phyloP scores from a whole-genome alignment of 176 grass and related monocot genomes.

The Oryza meyeriana region DNA sequence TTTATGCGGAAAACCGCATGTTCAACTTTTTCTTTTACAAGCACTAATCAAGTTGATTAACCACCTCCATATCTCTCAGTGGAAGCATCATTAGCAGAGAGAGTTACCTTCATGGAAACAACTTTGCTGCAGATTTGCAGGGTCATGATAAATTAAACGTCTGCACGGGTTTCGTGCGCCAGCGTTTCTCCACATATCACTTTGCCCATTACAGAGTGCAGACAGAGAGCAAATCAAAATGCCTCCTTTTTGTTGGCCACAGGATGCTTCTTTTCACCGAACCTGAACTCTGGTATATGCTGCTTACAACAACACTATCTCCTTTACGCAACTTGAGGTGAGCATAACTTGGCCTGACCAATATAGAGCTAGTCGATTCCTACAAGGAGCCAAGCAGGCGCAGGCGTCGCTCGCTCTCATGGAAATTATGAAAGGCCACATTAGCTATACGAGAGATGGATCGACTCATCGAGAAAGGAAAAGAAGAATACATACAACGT shows the following conservation, averaged over 20 bases:
- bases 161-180: constrained; percentile 29
- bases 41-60: constrained; percentile 17
- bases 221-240: background rate
- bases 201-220: background rate
- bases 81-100: background rate
- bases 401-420: background rate
- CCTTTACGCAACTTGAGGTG: background rate
- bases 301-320: background rate
- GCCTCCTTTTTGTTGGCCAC: background rate
- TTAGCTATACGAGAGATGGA: background rate
- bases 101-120: constrained; percentile 20
- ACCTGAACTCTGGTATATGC: background rate
- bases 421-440: constrained; percentile 4
- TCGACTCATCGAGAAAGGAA: constrained; percentile 5
- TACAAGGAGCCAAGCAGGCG: constrained; percentile 29
- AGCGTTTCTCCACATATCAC: constrained; percentile 51
- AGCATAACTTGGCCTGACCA: background rate
- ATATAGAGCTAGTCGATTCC: constrained; percentile 18
- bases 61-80: background rate
- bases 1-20: background rate
- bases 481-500: background rate
- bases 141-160: background rate
- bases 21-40: constrained; percentile 25
- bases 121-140: background rate
- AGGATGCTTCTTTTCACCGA: background rate